Conservation (phyloP, 176 grass and related monocot genomes). For the Eremochloa ophiuroides region DNA sequence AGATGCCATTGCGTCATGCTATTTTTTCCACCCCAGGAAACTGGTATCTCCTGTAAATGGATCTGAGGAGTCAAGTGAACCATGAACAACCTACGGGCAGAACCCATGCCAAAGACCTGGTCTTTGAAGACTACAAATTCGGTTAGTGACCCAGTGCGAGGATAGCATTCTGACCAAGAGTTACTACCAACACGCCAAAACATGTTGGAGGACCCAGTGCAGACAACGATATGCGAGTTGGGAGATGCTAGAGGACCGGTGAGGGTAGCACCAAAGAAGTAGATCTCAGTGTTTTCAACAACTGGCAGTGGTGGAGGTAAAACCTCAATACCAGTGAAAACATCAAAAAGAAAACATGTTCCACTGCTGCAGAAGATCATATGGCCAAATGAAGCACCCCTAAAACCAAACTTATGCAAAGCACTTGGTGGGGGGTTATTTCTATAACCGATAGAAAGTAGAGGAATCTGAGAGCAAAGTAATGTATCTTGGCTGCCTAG, state of each 20-base stretch:
- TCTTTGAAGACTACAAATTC: slow-evolving; percentile 22
- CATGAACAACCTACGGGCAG: neutral
- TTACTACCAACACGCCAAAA: neutral
- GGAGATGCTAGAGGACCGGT: neutral
- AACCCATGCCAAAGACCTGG: slow-evolving; percentile 16
- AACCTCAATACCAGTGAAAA: slow-evolving; percentile 31
- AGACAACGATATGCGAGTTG: neutral
- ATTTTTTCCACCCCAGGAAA: neutral
- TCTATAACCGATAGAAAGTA: neutral
- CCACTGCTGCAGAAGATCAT: slow-evolving; percentile 11
- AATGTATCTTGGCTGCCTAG: too few relatives aligned
- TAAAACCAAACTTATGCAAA: neutral
- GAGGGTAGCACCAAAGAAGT: neutral
- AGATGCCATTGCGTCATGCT: neutral
- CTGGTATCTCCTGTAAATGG: neutral
- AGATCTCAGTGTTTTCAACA: neutral
- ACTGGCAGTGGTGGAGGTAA: neutral
- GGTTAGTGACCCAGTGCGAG: neutral
- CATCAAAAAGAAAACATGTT: slow-evolving; percentile 17
- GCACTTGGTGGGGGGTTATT: neutral
- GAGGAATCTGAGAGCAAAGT: too few relatives aligned
- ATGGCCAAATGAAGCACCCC: slow-evolving; percentile 29
- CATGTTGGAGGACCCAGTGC: neutral
- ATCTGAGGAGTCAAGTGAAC: slow-evolving; percentile 8
- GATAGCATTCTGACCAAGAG: neutral